Conservation (phyloP, 768 basidiomycete genomes). For the Suillus subluteus region DNA sequence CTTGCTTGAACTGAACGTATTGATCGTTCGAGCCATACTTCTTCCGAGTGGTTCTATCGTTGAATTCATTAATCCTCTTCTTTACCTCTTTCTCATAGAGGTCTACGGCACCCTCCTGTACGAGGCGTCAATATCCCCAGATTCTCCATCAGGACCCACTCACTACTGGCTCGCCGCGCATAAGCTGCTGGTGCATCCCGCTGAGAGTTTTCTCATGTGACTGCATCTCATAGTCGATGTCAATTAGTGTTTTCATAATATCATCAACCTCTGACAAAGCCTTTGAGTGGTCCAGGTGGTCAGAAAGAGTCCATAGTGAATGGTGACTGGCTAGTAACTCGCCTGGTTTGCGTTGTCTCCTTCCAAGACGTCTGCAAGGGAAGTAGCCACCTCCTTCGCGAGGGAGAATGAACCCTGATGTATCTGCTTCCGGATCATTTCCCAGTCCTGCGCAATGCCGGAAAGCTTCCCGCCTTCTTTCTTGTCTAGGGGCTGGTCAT, state of each 20-base stretch:
- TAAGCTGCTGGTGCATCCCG: constrained; percentile 58
- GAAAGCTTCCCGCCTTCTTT: constrained; percentile 54
- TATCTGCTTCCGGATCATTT: constrained; percentile 51
- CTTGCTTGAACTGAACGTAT: constrained; percentile 66
- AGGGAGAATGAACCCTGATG: constrained; percentile 46
- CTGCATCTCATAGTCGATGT: constrained; percentile 63
- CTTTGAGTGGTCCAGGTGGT: constrained; percentile 36
- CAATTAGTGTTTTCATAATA: constrained; percentile 70
- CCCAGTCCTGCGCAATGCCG: constrained; percentile 68
- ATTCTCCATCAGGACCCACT: constrained; percentile 27
- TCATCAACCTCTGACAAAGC: constrained; percentile 61
- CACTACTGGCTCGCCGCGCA: constrained; percentile 63
- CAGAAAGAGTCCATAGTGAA: neutral
- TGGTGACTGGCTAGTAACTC: constrained; percentile 16
- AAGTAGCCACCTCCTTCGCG: constrained; percentile 54
- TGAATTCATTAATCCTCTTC: constrained; percentile 49
- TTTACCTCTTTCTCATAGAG: constrained; percentile 54
- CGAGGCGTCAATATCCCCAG: constrained; percentile 9
- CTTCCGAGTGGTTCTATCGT: constrained; percentile 69
- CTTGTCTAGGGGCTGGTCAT: constrained; percentile 66
- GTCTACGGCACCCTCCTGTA: constrained; percentile 55
- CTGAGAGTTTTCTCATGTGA: constrained; percentile 57
- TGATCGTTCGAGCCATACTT: constrained; percentile 68
- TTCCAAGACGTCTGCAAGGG: constrained; percentile 66
- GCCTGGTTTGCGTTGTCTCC: constrained; percentile 57